These are phyloP conservation scores for Gaeumannomyces sp. DNA, from an alignment of 2,329 filamentous ascomycete species.

Conservation along the genomic window DNA sequence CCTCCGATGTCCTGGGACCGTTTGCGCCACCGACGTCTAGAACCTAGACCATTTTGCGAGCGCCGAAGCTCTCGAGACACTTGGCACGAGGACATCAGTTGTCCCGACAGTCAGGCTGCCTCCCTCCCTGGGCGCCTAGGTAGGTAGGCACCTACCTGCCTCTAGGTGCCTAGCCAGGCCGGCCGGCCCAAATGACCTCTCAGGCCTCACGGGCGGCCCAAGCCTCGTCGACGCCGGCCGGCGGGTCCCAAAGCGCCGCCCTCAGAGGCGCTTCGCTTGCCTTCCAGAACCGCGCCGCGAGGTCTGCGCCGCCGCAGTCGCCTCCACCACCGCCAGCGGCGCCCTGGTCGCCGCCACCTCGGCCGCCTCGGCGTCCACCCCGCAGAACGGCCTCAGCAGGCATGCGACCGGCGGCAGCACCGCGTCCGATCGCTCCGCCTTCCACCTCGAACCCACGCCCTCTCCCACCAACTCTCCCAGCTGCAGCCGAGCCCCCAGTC, in stretches of 20 bases:
- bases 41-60: background rate
- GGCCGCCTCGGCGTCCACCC: conserved; percentile 23
- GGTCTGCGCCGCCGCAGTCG: conserved; percentile 14
- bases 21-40: background rate
- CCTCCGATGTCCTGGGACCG: background rate
- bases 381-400: conserved; percentile 20
- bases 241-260: conserved; percentile 28
- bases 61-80: background rate
- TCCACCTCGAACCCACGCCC: conserved; percentile 15
- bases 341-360: conserved; percentile 40
- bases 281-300: conserved; percentile 30
- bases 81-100: no score
- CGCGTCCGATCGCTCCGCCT: conserved; percentile 13
- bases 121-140: background rate
- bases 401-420: conserved; percentile 33
- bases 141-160: no score
- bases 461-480: conserved; percentile 22
- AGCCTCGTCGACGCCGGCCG: background rate
- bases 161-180: background rate
- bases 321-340: conserved; percentile 23
- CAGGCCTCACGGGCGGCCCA: background rate
- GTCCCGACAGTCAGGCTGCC: background rate
- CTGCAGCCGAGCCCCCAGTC: conserved; percentile 6
- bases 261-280: conserved; percentile 50
- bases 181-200: conserved; percentile 2